Conservation (phyloP, 2,329 filamentous ascomycete genomes). For the Phyllosticta paracitricarpa region DNA sequence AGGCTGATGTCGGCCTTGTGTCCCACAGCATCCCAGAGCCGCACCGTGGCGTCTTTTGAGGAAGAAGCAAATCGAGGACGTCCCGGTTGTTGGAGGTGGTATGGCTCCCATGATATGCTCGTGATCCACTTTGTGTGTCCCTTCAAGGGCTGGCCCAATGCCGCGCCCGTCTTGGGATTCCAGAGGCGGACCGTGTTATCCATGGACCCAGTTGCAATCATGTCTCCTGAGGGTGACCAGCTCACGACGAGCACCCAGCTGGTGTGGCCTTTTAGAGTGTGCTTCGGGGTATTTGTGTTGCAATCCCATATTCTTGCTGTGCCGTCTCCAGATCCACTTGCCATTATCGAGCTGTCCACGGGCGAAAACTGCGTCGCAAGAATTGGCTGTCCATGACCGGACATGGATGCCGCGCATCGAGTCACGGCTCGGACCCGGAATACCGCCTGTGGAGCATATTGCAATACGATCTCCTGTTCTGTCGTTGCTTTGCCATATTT, state of each 20-base stretch:
- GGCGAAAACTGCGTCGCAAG: slow-evolving; percentile 80
- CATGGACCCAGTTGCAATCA: slow-evolving; percentile 83
- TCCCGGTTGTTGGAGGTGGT: slow-evolving; percentile 67
- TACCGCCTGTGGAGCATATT: slow-evolving; percentile 67
- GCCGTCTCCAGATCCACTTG: slow-evolving; percentile 82
- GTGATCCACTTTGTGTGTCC: slow-evolving; percentile 88
- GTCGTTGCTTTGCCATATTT: slow-evolving; percentile 24
- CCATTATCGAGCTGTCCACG: slow-evolving; percentile 62
- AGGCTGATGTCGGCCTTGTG: slow-evolving; percentile 72
- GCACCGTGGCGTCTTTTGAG: slow-evolving; percentile 79
- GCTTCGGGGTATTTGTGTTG: slow-evolving; percentile 79
- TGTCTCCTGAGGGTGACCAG: slow-evolving; percentile 74
- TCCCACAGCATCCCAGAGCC: slow-evolving; percentile 76
- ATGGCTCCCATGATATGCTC: slow-evolving; percentile 85
- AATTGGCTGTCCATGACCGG: slow-evolving; percentile 86
- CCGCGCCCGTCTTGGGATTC: slow-evolving; percentile 72
- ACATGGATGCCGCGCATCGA: slow-evolving; percentile 77
- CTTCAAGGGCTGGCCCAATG: slow-evolving; percentile 61
- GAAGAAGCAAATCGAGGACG: slow-evolving; percentile 73
- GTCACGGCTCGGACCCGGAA: slow-evolving; percentile 90
- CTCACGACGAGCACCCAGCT: slow-evolving; percentile 83
- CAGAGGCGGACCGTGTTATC: slow-evolving; percentile 86
- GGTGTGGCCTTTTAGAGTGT: slow-evolving; percentile 77
- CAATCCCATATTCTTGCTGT: slow-evolving; percentile 92
- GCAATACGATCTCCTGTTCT: slow-evolving; percentile 5